Conservation (phyloP, 257 asterid species). For the Fraxinus quadrangulata region DNA sequence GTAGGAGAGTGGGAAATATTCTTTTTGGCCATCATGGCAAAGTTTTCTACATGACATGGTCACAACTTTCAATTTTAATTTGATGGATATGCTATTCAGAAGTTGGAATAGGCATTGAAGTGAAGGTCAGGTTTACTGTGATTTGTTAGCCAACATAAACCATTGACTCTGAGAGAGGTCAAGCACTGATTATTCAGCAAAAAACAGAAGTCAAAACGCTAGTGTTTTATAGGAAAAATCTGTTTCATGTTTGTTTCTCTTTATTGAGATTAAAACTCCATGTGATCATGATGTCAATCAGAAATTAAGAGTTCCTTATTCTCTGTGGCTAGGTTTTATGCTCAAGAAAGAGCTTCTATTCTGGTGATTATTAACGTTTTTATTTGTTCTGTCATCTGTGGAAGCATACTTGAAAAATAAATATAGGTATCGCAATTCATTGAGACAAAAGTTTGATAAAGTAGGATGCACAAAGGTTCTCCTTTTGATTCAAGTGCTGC, state of each 20-base stretch:
- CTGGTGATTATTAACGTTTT: neutral
- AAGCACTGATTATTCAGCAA: neutral
- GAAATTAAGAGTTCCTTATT: neutral
- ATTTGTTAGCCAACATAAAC: neutral
- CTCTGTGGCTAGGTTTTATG: neutral
- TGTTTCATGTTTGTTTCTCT: neutral
- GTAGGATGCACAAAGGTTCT: constrained; percentile 12
- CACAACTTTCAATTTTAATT: neutral
- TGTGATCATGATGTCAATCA: neutral
- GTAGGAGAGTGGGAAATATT: neutral
- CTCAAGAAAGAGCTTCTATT: neutral
- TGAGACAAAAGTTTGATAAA: neutral
- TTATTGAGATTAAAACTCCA: constrained; percentile 11
- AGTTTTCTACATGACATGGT: neutral
- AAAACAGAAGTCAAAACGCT: neutral
- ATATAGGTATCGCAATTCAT: neutral
- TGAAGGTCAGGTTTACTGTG: constrained; percentile 13
- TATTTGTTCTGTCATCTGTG: neutral
- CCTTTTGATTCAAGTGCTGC: constrained; percentile 15
- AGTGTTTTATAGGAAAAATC: neutral
- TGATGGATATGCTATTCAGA: constrained; percentile 13
- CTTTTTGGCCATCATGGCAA: neutral
- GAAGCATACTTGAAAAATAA: neutral
- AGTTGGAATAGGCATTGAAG: neutral
- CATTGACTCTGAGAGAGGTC: neutral